Evolutionary conservation across 306 rosid genomes (phyloP), one percentile per base, ranked within the genome.

Genomic region (Acacia confusa): DNA sequence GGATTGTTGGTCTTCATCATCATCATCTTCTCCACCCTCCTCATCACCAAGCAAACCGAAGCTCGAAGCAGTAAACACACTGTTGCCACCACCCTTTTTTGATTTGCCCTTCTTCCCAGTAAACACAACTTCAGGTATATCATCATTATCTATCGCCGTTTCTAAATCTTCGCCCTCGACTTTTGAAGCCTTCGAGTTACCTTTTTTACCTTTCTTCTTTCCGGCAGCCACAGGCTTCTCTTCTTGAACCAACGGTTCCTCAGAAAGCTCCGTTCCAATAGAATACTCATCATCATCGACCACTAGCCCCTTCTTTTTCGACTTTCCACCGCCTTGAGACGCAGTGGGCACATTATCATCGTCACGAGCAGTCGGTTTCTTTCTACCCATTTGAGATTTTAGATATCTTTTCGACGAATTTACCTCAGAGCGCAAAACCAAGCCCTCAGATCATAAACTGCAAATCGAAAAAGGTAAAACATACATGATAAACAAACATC

Each of bases 261-360:
- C 97, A 0, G 98, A 80, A 11, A 91, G 78, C 80, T 89, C 99
- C 0, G 89, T 85, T 61, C 87, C 98, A 4, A 95, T 69, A 22
- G 93, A 52, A 70, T 92, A 95, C 83, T 95, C 99, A 12, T 93
- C 98, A 9, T 95, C 99, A 1, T 93, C 98, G 15, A 95, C 88
- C 40, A 86, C 48, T 30, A 82, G 40, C 14, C 81, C 79, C 90
- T 95, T 95, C 85, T 95, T 95, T 88, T 92, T 93, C 2, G 90
- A 92, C 81, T 95, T 93, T 10, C 89, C 93, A 25, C 87, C 92
- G 20, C 85, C 90, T 45, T 82, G 89, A 43, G 89, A 77, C n/a
- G 84, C 58, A 1, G 84, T 83, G 5, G 87, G 63, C 19, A 82
- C 76, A 75, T 82, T 83, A 45, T 90, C 98, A 2, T 93, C 98